Evolutionary conservation across 257 asterid species (phyloP), one percentile per base, ranked within the genome.

Genomic region (Fraxinus quadrangulata): DNA sequence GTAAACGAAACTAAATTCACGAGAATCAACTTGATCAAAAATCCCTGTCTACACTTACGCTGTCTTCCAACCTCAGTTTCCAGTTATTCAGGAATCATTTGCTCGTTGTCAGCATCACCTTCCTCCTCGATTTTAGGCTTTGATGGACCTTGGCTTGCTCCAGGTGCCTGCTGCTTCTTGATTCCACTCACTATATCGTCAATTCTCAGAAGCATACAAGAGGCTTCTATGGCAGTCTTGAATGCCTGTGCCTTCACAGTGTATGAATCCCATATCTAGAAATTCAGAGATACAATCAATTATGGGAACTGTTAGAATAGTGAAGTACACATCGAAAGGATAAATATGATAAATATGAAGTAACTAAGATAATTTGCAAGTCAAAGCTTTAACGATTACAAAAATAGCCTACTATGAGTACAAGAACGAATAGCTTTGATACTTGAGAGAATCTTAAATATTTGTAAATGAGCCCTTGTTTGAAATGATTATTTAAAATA

Each of bases 131-230:
- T 40, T 40, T 40, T 40, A 40, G 47, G 16, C 16, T 40, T 40
- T 40, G 47, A 40, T 70, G 92, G 91, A 39, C 75, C 89, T 75
- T 83, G 87, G 68, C 87, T 84, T 9, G 93, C 78, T 78, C 28
- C 28, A 26, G 28, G 92, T 73, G 95, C 96, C 76, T 93, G 96
- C 87, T 88, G 89, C 88, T 95, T 90, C 86, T 95, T 91, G 82
- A 95, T 90, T 36, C 99, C 99, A 76, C 99, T 95, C 23, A 95
- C 97, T 65, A 95, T 93, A 76, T 95, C 99, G 6, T 95, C 98
- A 26, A 95, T 93, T 78, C 97, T 92, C 87, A 95, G 81, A 81
- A 95, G 99, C 96, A 95, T 92, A 89, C 96, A 93, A 13, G 99
- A 97, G 11, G 97, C 96, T 89, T 95, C 99, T 34, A 93, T 95